Evolutionary conservation across 495 filamentous ascomycete species (phyloP), one percentile per base, ranked within the genome.

Genomic region (Penicillium cosmopolitanum): DNA sequence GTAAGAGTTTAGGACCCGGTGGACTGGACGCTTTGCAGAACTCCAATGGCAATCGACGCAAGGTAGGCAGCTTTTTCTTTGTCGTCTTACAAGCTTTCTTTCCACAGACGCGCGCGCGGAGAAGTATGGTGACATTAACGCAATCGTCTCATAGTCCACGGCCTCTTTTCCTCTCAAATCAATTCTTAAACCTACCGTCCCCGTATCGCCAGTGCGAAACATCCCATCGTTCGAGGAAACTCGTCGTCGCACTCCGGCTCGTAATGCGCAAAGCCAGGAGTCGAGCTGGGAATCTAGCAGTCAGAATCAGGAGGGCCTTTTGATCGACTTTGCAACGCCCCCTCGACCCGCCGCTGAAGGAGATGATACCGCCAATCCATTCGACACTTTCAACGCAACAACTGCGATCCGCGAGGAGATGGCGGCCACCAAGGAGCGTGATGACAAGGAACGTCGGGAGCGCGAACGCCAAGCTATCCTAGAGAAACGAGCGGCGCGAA

Each of bases 1-100:
- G 95, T 72, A 97, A 97, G 75, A 97, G 93, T 70, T 85, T 98
- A 60, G 95, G 95, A 2, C 94, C 94, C 21, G 95, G 93, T 19
- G 91, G 94, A 52, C 75, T 97, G 34, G 92, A 93, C 77, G 86
- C 85, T 53, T 80, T 96, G 43, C 91, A 92, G 70, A 81, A 87
- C 60, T 86, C 85, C 19, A 85, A 80, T 67, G 93, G 91, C 12
- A 97, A 97, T 72, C 79, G 90, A 58, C 85, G 89, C 73, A 88
- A 89, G 77, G 92, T 92, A 85, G 60, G 72, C 69, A 46, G 42
- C n/a, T 44, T 16, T 48, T 19, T n/a, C 60, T 50, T 59, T 50
- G 48, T 31, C 8, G 28, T 9, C 8, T 31, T 43, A 36, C 12
- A 21, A 50, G 33, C 40, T 44, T 47, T 36, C 51, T 36, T 34